These are phyloP conservation scores for Garcia nutans DNA, from an alignment of 345 rosid genomes.

Conservation along the genomic window DNA sequence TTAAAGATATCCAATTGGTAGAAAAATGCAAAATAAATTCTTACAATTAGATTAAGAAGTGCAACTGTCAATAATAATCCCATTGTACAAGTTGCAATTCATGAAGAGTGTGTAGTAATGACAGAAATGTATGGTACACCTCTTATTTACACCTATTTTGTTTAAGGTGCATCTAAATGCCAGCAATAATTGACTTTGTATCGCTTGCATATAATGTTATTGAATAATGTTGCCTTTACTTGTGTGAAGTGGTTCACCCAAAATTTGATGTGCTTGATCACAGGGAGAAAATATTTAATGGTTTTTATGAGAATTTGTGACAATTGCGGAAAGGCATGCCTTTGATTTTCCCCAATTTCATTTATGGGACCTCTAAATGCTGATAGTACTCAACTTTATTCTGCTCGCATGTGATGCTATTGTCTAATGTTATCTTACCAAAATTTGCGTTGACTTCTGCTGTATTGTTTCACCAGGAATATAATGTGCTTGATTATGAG, in stretches of 20 bases:
- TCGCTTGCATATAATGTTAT: not conserved
- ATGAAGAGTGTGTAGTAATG: not conserved
- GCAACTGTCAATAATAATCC: not conserved
- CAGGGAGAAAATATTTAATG: conserved; percentile 82
- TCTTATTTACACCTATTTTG: not conserved
- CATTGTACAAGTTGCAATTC: not conserved
- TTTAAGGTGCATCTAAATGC: not conserved
- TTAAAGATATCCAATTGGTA: not conserved
- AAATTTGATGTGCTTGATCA: conserved; percentile 85
- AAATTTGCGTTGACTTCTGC: conserved; percentile 17
- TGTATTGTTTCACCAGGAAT: conserved; percentile 56
- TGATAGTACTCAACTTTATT: not conserved
- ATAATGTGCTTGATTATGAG: conserved; percentile 87
- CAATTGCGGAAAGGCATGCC: not conserved
- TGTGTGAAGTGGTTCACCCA: conserved; percentile 35
- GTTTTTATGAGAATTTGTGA: conserved; percentile 30
- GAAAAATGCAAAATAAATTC: not conserved
- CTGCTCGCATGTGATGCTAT: not conserved
- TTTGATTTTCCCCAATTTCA: not conserved
- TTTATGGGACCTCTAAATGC: not conserved
- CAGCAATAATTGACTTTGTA: not conserved
- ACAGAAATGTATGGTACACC: not conserved
- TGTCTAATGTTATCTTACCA: conserved; percentile 4
- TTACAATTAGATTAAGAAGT: not conserved
- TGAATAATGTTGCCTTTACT: conserved; percentile 11